Percentiles rank a stretch among this genome's conserved stretches.
Evolutionary conservation across 1,284 basidiomycete genomes (phyloP).

Genomic region (Ustilago loliicola): DNA sequence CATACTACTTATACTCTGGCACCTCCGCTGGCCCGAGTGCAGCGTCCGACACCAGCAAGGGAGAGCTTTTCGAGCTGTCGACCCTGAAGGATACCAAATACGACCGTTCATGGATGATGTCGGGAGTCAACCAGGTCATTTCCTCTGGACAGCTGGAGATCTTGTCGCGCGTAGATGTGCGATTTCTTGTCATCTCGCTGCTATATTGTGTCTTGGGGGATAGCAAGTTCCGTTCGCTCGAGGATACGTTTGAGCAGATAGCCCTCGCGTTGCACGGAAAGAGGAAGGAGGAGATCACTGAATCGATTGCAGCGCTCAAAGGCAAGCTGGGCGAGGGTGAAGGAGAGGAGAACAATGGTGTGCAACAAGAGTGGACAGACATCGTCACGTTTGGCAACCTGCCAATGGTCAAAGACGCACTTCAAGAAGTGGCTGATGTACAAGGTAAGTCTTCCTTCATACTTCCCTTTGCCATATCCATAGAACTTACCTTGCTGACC

Average conservation of each 20-base stretch:
- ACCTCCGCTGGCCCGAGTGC: not conserved
- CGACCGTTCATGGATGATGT: constrained; percentile 47
- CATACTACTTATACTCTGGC: constrained; percentile 32
- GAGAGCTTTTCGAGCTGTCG: constrained; percentile 28
- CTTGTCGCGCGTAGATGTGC: constrained; percentile 21
- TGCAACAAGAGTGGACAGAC: constrained; percentile 41
- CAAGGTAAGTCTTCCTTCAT: constrained; percentile 32
- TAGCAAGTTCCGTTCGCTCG: constrained; percentile 29
- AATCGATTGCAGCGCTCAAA: constrained; percentile 13
- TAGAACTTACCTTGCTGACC: not conserved
- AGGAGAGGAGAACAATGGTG: not conserved
- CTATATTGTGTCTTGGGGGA: constrained; percentile 17
- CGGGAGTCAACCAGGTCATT: constrained; percentile 26
- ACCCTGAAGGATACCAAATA: constrained; percentile 28
- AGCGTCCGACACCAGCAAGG: not conserved
- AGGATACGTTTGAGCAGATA: constrained; percentile 44
- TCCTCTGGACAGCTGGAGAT: constrained; percentile 39
- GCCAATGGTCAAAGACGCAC: constrained; percentile 9
- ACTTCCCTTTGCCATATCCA: not conserved
- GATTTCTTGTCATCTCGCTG: constrained; percentile 31
- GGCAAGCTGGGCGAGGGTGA: not conserved
- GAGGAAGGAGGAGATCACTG: constrained; percentile 18
- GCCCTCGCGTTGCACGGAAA: constrained; percentile 12
- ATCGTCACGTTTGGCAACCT: constrained; percentile 30
- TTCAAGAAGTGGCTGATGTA: constrained; percentile 32